Percentiles rank a stretch among this genome's conserved stretches.
Evolutionary conservation across 2,329 filamentous ascomycete genomes (phyloP).

Genomic region (Blastomyces silverae): DNA sequence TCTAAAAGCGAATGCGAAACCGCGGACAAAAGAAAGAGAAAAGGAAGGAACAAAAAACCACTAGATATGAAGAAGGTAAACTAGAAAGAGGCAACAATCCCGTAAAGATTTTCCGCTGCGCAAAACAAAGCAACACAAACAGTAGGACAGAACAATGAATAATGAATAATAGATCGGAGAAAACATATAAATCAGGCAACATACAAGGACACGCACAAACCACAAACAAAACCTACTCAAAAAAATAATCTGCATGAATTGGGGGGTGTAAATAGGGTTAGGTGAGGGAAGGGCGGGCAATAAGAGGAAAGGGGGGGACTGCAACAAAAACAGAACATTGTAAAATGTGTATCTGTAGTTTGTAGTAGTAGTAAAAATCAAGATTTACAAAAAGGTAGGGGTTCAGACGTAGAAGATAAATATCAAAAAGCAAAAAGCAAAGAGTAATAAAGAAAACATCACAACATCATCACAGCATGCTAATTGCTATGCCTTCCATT

Average conservation of each 20-base stretch:
- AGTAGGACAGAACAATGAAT: conserved; percentile 8
- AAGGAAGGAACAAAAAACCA: not conserved
- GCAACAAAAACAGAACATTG: not conserved
- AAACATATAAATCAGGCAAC: not conserved
- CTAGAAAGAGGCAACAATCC: conserved; percentile 25
- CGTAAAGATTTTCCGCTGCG: too few relatives aligned
- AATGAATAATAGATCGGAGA: conserved; percentile 22
- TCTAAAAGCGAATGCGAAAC: not conserved
- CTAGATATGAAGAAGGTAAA: not conserved
- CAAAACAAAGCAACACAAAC: not conserved
- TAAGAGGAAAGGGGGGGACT: conserved; percentile 25
- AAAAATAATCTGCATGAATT: conserved; percentile 14
- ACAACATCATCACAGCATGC: conserved; percentile 28
- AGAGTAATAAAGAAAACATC: conserved; percentile 30
- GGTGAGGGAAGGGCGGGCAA: conserved; percentile 29
- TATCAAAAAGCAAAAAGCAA: conserved; percentile 22
- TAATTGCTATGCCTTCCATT: conserved; percentile 1
- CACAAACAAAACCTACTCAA: not conserved
- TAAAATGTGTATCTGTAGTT: not conserved
- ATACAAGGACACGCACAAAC: not conserved
- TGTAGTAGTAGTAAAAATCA: not conserved
- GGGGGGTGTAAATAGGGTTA: conserved; percentile 18
- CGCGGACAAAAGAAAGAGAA: not conserved
- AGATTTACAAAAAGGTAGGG: not conserved
- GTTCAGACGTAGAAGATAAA: conserved; percentile 16